A percentile compares a stretch with the other conserved stretches of the same genome.
Evolutionary conservation across 78 protist species (phyloP).

Genomic region (Parvularia atlantis): DNA sequence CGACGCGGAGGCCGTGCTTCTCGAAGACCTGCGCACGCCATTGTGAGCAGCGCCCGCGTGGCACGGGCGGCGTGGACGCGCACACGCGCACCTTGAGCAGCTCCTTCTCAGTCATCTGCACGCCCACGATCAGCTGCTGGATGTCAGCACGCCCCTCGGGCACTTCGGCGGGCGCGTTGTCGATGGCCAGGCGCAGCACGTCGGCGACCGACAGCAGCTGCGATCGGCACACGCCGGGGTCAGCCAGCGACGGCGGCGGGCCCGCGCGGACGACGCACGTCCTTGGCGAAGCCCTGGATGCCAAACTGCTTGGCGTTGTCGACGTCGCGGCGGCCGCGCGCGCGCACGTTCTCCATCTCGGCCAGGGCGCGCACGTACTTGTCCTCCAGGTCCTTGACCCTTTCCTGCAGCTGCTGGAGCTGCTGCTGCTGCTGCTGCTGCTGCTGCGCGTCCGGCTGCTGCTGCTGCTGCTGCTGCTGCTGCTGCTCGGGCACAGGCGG

Average conservation of each 20-base stretch:
- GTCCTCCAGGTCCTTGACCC: constrained; percentile 20
- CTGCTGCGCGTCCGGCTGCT: too few relatives aligned
- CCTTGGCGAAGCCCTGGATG: constrained; percentile 23
- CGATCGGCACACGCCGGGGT: background rate
- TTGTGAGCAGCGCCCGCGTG: background rate
- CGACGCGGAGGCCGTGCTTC: background rate
- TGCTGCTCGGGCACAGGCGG: too few relatives aligned
- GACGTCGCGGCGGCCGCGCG: constrained; percentile 20
- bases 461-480: too few relatives aligned
- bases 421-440: too few relatives aligned
- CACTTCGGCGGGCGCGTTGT: constrained; percentile 2
- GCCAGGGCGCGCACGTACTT: constrained; percentile 35
- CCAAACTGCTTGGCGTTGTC: constrained; percentile 20
- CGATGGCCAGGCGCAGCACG: constrained; percentile 5
- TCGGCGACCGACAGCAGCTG: background rate
- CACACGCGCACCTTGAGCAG: constrained; percentile 15
- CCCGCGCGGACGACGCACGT: constrained; percentile 18
- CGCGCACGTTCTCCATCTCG: constrained; percentile 31
- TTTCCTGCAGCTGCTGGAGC: too few relatives aligned
- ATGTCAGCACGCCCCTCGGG: background rate
- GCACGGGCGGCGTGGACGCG: background rate
- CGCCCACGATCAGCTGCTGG: constrained; percentile 20
- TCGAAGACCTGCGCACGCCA: background rate
- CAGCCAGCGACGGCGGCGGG: background rate
- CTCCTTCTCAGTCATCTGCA: constrained; percentile 3